A percentile compares a stretch with the other conserved stretches of the same genome.
These are phyloP conservation scores for Dryadomyces quercivorus DNA, from an alignment of 2,329 filamentous ascomycete genomes.

Conservation along the genomic window DNA sequence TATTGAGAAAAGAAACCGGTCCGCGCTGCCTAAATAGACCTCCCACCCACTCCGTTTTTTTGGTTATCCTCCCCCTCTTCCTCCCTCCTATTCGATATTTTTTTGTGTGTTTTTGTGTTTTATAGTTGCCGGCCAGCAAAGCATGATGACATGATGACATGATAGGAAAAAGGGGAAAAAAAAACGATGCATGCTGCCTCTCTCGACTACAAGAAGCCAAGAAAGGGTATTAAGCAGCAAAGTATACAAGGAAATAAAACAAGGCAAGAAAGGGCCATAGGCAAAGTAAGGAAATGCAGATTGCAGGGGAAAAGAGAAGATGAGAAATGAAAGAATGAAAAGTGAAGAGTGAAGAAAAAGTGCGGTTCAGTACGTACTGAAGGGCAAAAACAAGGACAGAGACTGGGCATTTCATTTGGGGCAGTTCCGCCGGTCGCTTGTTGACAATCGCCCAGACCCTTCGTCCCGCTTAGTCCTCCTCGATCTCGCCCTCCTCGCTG, in stretches of 20 bases:
- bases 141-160: background rate
- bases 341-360: no score
- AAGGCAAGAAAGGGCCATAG: background rate
- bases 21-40: no score
- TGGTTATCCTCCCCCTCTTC: background rate
- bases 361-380: slow-evolving; percentile 21
- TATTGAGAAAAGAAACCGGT: no score
- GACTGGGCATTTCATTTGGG: no score
- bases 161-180: background rate
- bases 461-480: slow-evolving; percentile 47
- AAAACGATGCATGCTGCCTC: background rate
- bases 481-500: slow-evolving; percentile 96
- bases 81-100: background rate
- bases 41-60: no score
- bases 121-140: background rate
- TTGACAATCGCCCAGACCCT: no score
- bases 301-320: background rate
- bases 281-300: background rate
- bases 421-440: no score
- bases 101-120: background rate
- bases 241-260: background rate
- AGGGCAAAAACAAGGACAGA: background rate
- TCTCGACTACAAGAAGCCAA: background rate
- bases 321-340: background rate
- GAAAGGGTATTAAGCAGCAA: background rate